Base-by-base conservation (phyloP, 805 yeast species). In the Schwanniomyces vanrijiae region DNA sequence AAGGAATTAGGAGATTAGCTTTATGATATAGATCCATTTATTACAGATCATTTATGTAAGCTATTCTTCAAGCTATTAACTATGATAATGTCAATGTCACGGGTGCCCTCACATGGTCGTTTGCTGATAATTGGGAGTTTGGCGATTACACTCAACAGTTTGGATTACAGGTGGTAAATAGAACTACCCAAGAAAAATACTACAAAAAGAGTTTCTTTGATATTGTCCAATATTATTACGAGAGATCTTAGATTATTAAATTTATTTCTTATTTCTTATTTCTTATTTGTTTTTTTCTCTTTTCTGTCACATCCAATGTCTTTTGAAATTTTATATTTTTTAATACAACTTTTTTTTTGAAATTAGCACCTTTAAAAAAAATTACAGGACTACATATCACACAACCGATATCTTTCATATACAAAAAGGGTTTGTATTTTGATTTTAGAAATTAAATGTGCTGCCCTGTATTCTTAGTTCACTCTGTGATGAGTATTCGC, bases 111-210 rank as follows among this genome's bases (percentile, higher is more conserved):
- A 65, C 65, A 3, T 66, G 72, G 73, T 55, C 66, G 14, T 54
- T 60, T 44, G 56, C 60, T 26, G 73, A 68, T 49, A 62, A 66
- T 48, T 58, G 65, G 57, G 71, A 68, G 48, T 66, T 68, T 58
- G 62, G 67, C 28, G 64, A 51, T 45, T 55, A 52, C 37, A 29
- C 11, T 1, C 56, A 52, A 45, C 60, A 58, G 34, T 60, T 51
- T 44, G 64, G 64, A 21, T 34, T 60, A n/a, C 63, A 59, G 48
- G 61, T 54, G 13, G 64, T 60, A 31, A 58, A 59, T 47, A 53
- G 61, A 48, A 57, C 64, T 10, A 59, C 64, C 11, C 62, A 57
- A 50, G 61, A 59, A 41, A 53, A 62, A 35, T 51, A 42, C 47
- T 60, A 48, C 52, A 60, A 60, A 47, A 58, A 60, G 51, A 53